Percentiles rank a stretch among this genome's conserved stretches.
Evolutionary conservation across 2,329 filamentous ascomycete species (phyloP).

Genomic region (Cercospora brassicicola): DNA sequence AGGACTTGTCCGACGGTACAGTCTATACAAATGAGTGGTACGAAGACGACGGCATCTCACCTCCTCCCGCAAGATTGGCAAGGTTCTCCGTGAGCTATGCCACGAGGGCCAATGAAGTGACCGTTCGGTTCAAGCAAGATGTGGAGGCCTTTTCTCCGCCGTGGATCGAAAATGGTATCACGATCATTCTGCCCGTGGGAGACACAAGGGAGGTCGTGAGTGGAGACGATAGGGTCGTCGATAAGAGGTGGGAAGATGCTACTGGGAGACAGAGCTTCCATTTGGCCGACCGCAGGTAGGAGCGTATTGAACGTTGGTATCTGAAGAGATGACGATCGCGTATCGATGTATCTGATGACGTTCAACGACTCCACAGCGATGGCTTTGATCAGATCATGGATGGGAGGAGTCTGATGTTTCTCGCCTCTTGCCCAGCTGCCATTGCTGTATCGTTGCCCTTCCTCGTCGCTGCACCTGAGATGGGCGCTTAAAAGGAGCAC

Average conservation of each 20-base stretch:
- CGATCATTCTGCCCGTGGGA: slow-evolving; percentile 53
- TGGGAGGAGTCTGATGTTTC: not conserved
- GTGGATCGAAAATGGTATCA: slow-evolving; percentile 50
- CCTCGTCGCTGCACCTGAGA: not conserved
- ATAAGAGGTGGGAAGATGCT: not conserved
- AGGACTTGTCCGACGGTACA: slow-evolving; percentile 39
- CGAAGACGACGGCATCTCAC: slow-evolving; percentile 59
- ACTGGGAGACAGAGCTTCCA: not conserved
- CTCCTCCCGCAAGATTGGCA: slow-evolving; percentile 43
- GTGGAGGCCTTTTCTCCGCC: slow-evolving; percentile 48
- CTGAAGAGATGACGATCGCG: not conserved
- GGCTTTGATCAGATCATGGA: not conserved
- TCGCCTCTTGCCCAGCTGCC: not conserved
- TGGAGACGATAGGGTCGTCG: slow-evolving; percentile 12
- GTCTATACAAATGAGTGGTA: slow-evolving; percentile 52
- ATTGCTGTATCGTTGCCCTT: not conserved
- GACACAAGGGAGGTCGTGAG: slow-evolving; percentile 47
- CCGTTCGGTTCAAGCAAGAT: slow-evolving; percentile 46
- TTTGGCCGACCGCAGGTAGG: not conserved
- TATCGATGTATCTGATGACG: not conserved
- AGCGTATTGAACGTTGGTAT: not conserved
- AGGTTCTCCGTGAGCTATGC: slow-evolving; percentile 48
- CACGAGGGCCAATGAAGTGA: slow-evolving; percentile 48
- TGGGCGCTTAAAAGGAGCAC: not conserved
- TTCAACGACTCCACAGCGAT: not conserved